These are phyloP conservation scores for Saccharomycopsis sp. DNA, from an alignment of 805 yeast genomes.

Conservation along the genomic window DNA sequence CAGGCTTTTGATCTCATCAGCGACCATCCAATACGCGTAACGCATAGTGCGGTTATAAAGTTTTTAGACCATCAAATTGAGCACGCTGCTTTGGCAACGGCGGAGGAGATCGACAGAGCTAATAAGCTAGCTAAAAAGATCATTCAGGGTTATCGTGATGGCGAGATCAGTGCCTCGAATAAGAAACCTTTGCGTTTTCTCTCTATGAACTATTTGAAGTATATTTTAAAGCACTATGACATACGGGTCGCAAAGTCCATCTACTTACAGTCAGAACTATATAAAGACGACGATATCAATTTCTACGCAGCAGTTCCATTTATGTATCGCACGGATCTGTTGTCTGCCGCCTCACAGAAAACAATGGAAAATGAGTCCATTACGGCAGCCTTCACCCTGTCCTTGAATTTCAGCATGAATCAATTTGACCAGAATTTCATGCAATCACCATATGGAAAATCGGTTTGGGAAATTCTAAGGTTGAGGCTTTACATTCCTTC, in stretches of 20 bases:
- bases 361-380: not conserved
- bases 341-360: not conserved
- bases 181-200: constrained; percentile 9
- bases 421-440: constrained; percentile 13
- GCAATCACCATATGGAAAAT: constrained; percentile 10
- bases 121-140: constrained; percentile 5
- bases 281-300: not conserved
- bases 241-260: not conserved
- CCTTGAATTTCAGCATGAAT: not conserved
- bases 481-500: constrained; percentile 15
- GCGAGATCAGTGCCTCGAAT: not conserved
- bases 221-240: constrained; percentile 1
- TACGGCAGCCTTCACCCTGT: not conserved
- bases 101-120: not conserved
- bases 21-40: not conserved
- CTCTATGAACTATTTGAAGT: constrained; percentile 17
- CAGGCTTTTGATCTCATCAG: constrained; percentile 4
- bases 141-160: constrained; percentile 8
- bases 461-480: not conserved
- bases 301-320: not conserved
- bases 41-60: not conserved
- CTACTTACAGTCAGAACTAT: not conserved
- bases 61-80: not conserved
- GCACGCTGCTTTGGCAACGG: not conserved
- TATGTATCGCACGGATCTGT: not conserved